A percentile compares a stretch with the other conserved stretches of the same genome.
phyloP scores from a whole-genome alignment of 768 basidiomycete species.

The Leucocoprinus birnbaumii region DNA sequence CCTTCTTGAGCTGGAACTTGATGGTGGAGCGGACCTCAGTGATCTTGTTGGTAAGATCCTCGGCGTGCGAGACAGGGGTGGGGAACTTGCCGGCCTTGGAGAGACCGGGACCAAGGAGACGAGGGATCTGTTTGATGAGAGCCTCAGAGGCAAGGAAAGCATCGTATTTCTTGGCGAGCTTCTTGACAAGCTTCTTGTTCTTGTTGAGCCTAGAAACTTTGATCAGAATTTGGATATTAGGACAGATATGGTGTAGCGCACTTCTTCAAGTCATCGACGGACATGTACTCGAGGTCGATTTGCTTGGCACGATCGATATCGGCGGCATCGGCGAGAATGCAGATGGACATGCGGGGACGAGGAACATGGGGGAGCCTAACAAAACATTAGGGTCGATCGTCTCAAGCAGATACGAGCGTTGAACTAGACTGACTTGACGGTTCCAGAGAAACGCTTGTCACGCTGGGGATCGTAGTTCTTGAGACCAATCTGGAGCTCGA shows the following conservation, averaged over 20 bases:
- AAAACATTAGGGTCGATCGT: constrained; percentile 12
- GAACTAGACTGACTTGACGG: constrained; percentile 74
- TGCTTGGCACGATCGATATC: constrained; percentile 99
- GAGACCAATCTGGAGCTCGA: constrained; percentile 94
- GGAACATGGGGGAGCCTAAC: constrained; percentile 93
- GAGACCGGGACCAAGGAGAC: constrained; percentile 98
- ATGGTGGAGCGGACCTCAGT: constrained; percentile 97
- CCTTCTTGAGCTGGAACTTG: constrained; percentile 99
- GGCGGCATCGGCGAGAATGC: constrained; percentile 98
- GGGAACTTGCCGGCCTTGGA: constrained; percentile 99
- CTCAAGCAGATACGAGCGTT: background rate
- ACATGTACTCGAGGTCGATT: constrained; percentile 98
- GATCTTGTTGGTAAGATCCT: constrained; percentile 89
- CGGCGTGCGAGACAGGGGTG: constrained; percentile 89
- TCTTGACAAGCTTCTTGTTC: constrained; percentile 99
- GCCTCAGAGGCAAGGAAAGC: constrained; percentile 97
- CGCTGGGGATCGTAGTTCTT: constrained; percentile 99
- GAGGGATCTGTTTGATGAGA: constrained; percentile 99
- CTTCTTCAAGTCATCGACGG: constrained; percentile 99
- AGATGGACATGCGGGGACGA: constrained; percentile 98
- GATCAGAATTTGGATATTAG: background rate
- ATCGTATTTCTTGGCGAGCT: constrained; percentile 99
- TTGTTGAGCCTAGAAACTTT: constrained; percentile 80
- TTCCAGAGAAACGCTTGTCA: constrained; percentile 99
- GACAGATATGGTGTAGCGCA: constrained; percentile 29